phyloP scores from a whole-genome alignment of 2,329 filamentous ascomycete genomes.

The Pseudonectria buxi region DNA sequence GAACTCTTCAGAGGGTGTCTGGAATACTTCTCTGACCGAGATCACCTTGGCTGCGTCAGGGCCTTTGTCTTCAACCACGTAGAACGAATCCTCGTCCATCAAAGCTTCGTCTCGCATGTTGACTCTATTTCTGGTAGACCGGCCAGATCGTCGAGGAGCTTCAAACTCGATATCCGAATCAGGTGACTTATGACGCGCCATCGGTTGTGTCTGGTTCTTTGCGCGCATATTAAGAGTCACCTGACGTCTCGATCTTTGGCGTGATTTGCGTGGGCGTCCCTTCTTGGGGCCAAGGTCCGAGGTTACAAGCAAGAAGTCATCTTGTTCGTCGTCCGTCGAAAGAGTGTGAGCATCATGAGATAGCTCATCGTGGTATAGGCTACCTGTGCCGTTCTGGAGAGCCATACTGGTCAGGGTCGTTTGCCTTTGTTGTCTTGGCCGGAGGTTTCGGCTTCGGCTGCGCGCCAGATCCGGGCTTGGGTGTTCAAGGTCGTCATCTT shows the following conservation, averaged over 20 bases:
- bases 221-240: constrained; percentile 9
- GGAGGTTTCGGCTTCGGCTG: constrained; percentile 14
- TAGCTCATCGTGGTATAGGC: constrained; percentile 28
- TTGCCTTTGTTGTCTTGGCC: constrained; percentile 21
- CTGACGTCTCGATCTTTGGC: constrained; percentile 16
- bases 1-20: constrained; percentile 58
- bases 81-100: constrained; percentile 53
- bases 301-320: constrained; percentile 28
- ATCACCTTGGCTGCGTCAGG: constrained; percentile 45
- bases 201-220: constrained; percentile 2
- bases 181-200: constrained; percentile 17
- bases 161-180: constrained; percentile 49
- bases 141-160: constrained; percentile 40
- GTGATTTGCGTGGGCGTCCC: constrained; percentile 13
- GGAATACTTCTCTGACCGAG: constrained; percentile 69
- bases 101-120: constrained; percentile 47
- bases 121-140: constrained; percentile 36
- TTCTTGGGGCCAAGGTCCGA: constrained; percentile 30
- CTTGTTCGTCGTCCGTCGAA: constrained; percentile 28
- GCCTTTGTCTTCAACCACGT: constrained; percentile 40
- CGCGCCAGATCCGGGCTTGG: constrained; percentile 4
- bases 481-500: constrained; percentile 14
- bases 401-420: constrained; percentile 18
- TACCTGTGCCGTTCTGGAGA: constrained; percentile 14
- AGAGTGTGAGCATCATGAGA: constrained; percentile 19